phyloP scores from a whole-genome alignment of 176 grass and related monocot genomes.

The Zoysia japonica region DNA sequence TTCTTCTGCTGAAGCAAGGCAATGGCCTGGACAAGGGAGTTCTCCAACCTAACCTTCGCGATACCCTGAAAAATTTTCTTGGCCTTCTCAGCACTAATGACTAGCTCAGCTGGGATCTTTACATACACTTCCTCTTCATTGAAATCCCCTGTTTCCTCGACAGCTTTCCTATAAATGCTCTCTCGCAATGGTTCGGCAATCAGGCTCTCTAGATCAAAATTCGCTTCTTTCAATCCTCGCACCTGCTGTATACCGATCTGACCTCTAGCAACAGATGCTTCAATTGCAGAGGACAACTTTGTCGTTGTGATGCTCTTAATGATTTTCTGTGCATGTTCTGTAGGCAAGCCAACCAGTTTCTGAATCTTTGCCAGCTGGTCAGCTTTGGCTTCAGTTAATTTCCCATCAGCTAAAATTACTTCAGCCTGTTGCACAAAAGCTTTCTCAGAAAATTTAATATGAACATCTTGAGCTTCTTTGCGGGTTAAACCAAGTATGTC shows the following conservation, averaged over 20 bases:
- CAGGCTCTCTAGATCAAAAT: constrained; percentile 72
- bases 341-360: constrained; percentile 82
- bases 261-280: constrained; percentile 76
- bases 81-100: constrained; percentile 79
- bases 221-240: constrained; percentile 73
- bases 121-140: constrained; percentile 79
- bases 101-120: constrained; percentile 77
- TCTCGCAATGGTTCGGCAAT: constrained; percentile 73
- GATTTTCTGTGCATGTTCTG: constrained; percentile 88
- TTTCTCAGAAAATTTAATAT: constrained; percentile 86
- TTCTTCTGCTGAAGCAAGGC: constrained; percentile 82
- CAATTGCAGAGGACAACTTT: constrained; percentile 80
- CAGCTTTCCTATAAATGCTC: constrained; percentile 76
- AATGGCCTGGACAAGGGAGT: constrained; percentile 78
- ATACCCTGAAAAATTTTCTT: constrained; percentile 68
- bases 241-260: constrained; percentile 85
- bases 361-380: constrained; percentile 90
- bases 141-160: constrained; percentile 82
- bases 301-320: constrained; percentile 91
- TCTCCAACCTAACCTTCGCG: constrained; percentile 74
- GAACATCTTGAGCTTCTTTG: constrained; percentile 76
- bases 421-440: constrained; percentile 95
- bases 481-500: constrained; percentile 78
- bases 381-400: constrained; percentile 80
- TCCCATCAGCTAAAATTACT: constrained; percentile 93